A percentile compares a stretch with the other conserved stretches of the same genome.
phyloP scores from a whole-genome alignment of 441 rosid species.

The Eutrema salsugineum region DNA sequence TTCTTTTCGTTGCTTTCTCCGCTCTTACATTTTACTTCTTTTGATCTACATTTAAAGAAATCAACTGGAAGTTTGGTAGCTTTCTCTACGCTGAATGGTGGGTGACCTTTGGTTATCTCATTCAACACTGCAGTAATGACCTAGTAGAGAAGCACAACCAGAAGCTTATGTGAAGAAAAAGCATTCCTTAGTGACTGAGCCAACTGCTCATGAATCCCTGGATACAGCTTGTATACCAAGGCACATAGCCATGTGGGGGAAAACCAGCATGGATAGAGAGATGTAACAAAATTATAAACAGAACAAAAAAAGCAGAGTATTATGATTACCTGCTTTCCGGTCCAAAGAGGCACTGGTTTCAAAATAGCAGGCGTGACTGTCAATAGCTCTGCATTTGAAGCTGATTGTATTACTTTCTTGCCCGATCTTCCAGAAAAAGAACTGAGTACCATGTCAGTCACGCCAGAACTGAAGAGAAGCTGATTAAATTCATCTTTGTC shows the following conservation, averaged over 20 bases:
- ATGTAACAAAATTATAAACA: neutral
- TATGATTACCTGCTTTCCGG: conserved; percentile 90
- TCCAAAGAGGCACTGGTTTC: conserved; percentile 96
- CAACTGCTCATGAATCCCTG: neutral
- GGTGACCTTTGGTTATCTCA: conserved; percentile 76
- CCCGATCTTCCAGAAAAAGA: conserved; percentile 59
- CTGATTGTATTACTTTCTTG: conserved; percentile 56
- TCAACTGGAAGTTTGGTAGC: conserved; percentile 73
- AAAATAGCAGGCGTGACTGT: conserved; percentile 62
- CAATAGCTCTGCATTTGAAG: conserved; percentile 50
- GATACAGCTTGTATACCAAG: neutral
- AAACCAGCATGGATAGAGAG: neutral
- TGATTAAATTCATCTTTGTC: conserved; percentile 69
- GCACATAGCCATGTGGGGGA: neutral
- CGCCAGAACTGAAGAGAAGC: conserved; percentile 84
- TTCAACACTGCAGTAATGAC: conserved; percentile 79
- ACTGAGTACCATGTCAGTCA: conserved; percentile 43
- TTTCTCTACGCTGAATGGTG: conserved; percentile 86
- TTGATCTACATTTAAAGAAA: conserved; percentile 62
- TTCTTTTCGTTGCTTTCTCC: conserved; percentile 17
- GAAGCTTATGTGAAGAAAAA: neutral
- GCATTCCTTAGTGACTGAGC: neutral
- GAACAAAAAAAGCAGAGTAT: neutral
- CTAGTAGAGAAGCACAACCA: conserved; percentile 38
- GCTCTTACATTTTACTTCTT: conserved; percentile 19